Evolutionary conservation across 2,329 filamentous ascomycete species (phyloP).

Genomic region (Verticillium alfalfae): DNA sequence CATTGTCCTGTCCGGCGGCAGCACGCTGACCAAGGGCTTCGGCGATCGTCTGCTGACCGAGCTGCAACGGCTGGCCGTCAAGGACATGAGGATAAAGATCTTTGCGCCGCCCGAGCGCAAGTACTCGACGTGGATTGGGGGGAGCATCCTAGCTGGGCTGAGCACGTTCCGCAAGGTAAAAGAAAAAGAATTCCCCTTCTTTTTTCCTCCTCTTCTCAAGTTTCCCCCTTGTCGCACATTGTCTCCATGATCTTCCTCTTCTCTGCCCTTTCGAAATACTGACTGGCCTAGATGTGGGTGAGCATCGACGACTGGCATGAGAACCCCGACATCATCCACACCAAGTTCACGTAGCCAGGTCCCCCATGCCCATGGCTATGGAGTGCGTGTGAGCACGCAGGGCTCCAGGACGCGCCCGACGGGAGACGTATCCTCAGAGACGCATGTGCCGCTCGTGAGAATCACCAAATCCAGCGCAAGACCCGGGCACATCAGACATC

Average conservation of each 20-base stretch:
- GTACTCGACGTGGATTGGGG: constrained; percentile 98
- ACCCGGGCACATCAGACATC: no score
- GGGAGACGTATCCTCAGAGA: no score
- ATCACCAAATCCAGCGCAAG: no score
- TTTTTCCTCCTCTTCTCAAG: no score
- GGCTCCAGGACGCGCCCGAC: no score
- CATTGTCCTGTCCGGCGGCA: constrained; percentile 94
- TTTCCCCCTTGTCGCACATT: no score
- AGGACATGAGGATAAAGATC: constrained; percentile 99
- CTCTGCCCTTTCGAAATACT: not conserved
- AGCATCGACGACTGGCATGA: constrained; percentile 99
- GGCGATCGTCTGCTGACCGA: constrained; percentile 88
- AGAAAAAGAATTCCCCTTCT: no score
- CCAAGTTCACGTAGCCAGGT: constrained; percentile 74
- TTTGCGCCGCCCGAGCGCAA: constrained; percentile 96
- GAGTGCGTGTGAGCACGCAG: no score
- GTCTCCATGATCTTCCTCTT: no score
- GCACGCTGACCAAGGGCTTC: constrained; percentile 94
- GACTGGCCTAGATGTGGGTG: constrained; percentile 81
- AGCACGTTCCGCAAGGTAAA: constrained; percentile 99
- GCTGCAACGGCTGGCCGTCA: constrained; percentile 87
- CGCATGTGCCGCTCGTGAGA: no score
- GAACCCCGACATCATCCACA: constrained; percentile 98
- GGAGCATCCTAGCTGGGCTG: constrained; percentile 90
- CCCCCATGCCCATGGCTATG: no score